A percentile compares a stretch with the other conserved stretches of the same genome.
Conservation (phyloP, 768 basidiomycete species). For the Lactarius vividus region DNA sequence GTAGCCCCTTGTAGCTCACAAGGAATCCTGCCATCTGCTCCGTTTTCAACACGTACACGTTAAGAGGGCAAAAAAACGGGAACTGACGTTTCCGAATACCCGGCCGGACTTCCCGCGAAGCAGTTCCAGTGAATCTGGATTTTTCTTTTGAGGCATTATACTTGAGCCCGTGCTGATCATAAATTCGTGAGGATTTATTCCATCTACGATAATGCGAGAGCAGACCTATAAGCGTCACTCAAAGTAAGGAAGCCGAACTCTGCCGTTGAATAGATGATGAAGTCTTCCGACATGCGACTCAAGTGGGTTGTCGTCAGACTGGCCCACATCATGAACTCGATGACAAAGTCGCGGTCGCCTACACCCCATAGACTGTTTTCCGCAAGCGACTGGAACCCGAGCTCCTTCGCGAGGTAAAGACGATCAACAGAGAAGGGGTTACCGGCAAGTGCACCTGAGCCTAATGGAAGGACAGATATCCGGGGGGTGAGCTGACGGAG, state of each 20-base stretch:
- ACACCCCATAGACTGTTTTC: conserved; percentile 98
- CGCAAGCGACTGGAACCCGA: conserved; percentile 83
- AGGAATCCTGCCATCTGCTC: conserved; percentile 93
- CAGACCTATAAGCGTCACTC: conserved; percentile 94
- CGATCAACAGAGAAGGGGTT: conserved; percentile 95
- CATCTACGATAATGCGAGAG: conserved; percentile 12
- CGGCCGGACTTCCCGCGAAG: conserved; percentile 94
- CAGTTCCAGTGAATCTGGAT: conserved; percentile 94
- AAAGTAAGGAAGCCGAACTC: conserved; percentile 97
- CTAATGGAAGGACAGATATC: conserved; percentile 90
- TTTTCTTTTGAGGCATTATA: conserved; percentile 99
- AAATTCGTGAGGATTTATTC: not conserved
- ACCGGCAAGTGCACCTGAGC: conserved; percentile 92
- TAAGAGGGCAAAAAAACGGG: not conserved
- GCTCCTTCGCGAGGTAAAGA: conserved; percentile 85
- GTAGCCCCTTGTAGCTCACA: conserved; percentile 95
- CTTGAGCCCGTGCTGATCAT: conserved; percentile 86
- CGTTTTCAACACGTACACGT: conserved; percentile 2
- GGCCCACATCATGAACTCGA: conserved; percentile 96
- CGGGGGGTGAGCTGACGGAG: conserved; percentile 82
- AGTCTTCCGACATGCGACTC: conserved; percentile 92
- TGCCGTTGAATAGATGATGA: conserved; percentile 94
- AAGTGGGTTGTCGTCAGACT: conserved; percentile 91
- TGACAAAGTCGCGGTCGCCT: conserved; percentile 94
- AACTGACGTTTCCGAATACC: conserved; percentile 82